Evolutionary conservation across 192 early-diverging fungal species (phyloP), one percentile per base, ranked within the genome.

Genomic region (Rhizoclosmatium globosum): DNA sequence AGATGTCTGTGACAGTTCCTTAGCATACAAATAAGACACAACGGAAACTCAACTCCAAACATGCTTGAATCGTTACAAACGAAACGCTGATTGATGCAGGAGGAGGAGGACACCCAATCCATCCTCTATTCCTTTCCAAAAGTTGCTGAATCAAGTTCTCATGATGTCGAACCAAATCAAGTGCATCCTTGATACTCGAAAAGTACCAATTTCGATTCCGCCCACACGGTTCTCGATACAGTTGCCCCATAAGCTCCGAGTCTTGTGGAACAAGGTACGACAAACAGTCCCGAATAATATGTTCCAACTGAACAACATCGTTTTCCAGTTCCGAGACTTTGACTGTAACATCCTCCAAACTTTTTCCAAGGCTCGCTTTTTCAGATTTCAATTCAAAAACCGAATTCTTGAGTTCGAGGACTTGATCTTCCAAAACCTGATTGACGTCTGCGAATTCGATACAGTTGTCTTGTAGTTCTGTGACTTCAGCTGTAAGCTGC

Each of bases 401-500:
- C 4, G 21, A n/a, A 15, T 48, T 56, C 48, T 66, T 50, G 11
- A 45, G 19, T 17, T 31, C 48, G n/a, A 66, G n/a, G 6, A 76
- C 19, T 67, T 66, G 42, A 9, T 76, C 74, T 23, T 76, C 74
- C 61, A 76, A 19, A 9, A 15, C 31, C 13, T 59, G 31, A 43
- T 76, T 76, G n/a, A 76, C 21, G 17, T 76, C 74, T 6, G 74
- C 64, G 47, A 76, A 76, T 21, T 76, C 64, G n/a, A 76, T 76
- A 45, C 74, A 76, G 41, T 76, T 53, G 44, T 76, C 74, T 43
- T 76, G 61, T 4, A 76, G 74, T 48, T 67, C 74, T 11, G 50
- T 44, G 11, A 76, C 48, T 66, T 76, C 74, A 4, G 21, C 21
- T 41, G 39, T 39, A 31, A 31, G 31, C 31, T 31, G 31, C 31